Evolutionary conservation across 1,284 basidiomycete species (phyloP).

Genomic region (Leccinum pachyderme): DNA sequence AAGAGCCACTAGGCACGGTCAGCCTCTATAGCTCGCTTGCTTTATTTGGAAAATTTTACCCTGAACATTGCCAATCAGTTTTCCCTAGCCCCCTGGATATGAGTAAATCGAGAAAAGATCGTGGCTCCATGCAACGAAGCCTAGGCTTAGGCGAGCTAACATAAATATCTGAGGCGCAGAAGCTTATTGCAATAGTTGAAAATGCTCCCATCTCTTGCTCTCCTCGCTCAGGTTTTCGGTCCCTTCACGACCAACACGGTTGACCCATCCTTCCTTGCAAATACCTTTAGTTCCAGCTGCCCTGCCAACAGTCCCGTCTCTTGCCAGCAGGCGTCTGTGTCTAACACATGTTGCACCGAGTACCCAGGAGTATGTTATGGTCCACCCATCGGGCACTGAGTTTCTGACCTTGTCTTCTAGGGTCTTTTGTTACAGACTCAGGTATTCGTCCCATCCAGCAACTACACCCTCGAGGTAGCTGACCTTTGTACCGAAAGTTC

Average conservation of each 20-base stretch:
- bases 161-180: conserved; percentile 15
- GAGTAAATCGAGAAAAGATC: not conserved
- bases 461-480: not conserved
- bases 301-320: conserved; percentile 41
- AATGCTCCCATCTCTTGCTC: conserved; percentile 23
- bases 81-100: not conserved
- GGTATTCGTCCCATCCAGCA: conserved; percentile 30
- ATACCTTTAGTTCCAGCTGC: conserved; percentile 40
- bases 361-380: conserved; percentile 42
- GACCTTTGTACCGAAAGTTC: conserved; percentile 39
- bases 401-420: conserved; percentile 33
- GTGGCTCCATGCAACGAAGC: not conserved
- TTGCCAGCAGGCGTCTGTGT: conserved; percentile 44
- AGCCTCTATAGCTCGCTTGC: not conserved
- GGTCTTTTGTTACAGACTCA: conserved; percentile 65
- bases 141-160: not conserved
- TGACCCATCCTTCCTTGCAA: conserved; percentile 29
- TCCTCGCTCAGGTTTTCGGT: conserved; percentile 20
- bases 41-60: not conserved
- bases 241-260: conserved; percentile 17
- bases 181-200: not conserved
- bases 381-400: not conserved
- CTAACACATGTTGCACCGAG: conserved; percentile 53
- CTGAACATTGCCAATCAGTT: not conserved
- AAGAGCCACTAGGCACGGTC: not conserved